Evolutionary conservation across 176 grass and related monocot species (phyloP).

Genomic region (Metroxylon sagu): DNA sequence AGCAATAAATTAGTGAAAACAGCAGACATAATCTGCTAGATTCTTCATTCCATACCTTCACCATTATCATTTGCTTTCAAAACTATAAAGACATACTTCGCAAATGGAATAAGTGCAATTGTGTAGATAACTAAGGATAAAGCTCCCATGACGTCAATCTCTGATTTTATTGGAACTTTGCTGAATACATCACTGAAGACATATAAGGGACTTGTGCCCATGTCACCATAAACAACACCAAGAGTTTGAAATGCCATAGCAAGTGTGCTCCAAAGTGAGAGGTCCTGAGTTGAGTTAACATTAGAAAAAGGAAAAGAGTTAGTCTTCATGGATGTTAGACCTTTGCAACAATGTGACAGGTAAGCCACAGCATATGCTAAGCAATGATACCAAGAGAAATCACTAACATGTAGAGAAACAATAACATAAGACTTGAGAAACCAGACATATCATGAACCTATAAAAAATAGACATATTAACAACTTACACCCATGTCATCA

Average conservation of each 20-base stretch:
- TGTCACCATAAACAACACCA: constrained; percentile 92
- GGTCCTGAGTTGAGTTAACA: constrained; percentile 33
- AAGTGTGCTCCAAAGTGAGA: constrained; percentile 50
- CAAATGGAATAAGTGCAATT: constrained; percentile 75
- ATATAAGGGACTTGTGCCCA: constrained; percentile 93
- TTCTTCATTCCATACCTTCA: constrained; percentile 43
- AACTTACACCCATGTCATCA: too few species aligned
- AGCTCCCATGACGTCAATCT: constrained; percentile 75
- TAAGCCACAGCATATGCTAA: too few species aligned
- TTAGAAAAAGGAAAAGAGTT: constrained; percentile 8
- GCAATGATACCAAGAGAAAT: too few species aligned
- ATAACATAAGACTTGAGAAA: too few species aligned
- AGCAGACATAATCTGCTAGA: neutral
- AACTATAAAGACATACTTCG: constrained; percentile 84
- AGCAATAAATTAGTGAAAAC: too few species aligned
- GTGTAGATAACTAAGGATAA: constrained; percentile 95
- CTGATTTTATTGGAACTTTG: constrained; percentile 90
- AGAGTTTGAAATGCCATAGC: constrained; percentile 96
- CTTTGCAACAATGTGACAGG: too few species aligned
- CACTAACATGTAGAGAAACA: too few species aligned
- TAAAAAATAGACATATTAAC: too few species aligned
- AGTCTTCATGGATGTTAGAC: neutral
- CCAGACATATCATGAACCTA: too few species aligned
- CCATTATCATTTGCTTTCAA: constrained; percentile 96
- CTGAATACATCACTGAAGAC: constrained; percentile 98